Percentiles rank a stretch among this genome's conserved stretches.
Evolutionary conservation across 169 alveolate species (phyloP).

Genomic region (Cryptosporidium canis): DNA sequence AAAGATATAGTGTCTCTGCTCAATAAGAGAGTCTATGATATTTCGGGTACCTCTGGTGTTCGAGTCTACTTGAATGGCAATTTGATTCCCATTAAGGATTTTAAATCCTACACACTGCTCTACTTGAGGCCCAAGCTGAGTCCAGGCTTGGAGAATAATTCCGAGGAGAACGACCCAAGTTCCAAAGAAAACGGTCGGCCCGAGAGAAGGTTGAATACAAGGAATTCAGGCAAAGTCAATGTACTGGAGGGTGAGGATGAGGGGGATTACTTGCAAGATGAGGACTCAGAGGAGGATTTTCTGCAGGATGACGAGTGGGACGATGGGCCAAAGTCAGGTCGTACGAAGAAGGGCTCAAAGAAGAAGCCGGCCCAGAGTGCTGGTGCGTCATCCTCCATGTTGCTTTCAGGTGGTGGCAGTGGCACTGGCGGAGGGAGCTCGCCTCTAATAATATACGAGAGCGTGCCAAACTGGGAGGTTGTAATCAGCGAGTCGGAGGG

Average conservation of each 20-base stretch:
- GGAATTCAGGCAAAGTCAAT: neutral
- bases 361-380: neutral
- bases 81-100: constrained; percentile 88
- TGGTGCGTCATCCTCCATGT: constrained; percentile 8
- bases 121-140: constrained; percentile 80
- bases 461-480: constrained; percentile 87
- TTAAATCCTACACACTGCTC: constrained; percentile 93
- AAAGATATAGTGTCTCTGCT: constrained; percentile 91
- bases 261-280: neutral
- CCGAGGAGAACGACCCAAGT: neutral
- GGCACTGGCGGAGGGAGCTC: constrained; percentile 73
- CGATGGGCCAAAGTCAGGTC: neutral
- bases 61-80: constrained; percentile 93
- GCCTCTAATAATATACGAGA: constrained; percentile 77
- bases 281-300: constrained; percentile 2
- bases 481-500: constrained; percentile 88
- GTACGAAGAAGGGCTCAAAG: constrained; percentile 6
- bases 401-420: constrained; percentile 56
- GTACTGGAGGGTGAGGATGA: neutral
- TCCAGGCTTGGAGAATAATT: neutral
- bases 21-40: constrained; percentile 97
- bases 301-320: constrained; percentile 69
- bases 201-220: neutral
- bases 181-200: neutral
- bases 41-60: constrained; percentile 98